Conservation (phyloP, 768 basidiomycete genomes). For the Heimioporus sp. region DNA sequence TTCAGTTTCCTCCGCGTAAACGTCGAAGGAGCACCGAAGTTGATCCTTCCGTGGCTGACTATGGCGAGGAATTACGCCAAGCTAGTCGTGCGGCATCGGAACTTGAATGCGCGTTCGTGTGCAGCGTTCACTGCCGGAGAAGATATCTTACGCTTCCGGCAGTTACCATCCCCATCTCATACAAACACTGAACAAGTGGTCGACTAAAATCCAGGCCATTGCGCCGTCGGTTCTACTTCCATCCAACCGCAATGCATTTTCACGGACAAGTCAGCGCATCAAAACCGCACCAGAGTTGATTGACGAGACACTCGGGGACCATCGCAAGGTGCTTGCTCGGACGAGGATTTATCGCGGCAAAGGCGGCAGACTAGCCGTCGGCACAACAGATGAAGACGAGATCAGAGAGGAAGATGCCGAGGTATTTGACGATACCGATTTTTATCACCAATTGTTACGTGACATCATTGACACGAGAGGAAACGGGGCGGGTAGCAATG, state of each 20-base stretch:
- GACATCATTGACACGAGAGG: conserved; percentile 80
- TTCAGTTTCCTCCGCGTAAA: conserved; percentile 54
- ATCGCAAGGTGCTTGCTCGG: conserved; percentile 55
- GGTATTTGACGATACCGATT: conserved; percentile 86
- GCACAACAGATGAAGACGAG: conserved; percentile 31
- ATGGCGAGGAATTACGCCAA: conserved; percentile 35
- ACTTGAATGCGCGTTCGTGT: conserved; percentile 54
- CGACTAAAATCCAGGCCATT: conserved; percentile 91
- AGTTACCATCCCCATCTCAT: conserved; percentile 70
- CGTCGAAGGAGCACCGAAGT: conserved; percentile 42
- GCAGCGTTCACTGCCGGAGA: not conserved
- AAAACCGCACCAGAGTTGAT: conserved; percentile 75
- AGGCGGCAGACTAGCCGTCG: conserved; percentile 39
- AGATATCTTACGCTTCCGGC: conserved; percentile 3
- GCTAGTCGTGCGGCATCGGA: conserved; percentile 40
- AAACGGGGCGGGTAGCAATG: conserved; percentile 42
- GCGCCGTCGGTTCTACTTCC: conserved; percentile 74
- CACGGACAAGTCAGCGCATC: conserved; percentile 45
- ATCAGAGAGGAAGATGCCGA: conserved; percentile 41
- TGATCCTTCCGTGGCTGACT: conserved; percentile 5
- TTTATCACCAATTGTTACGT: conserved; percentile 88
- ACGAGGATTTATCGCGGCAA: conserved; percentile 59
- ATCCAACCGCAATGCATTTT: conserved; percentile 69
- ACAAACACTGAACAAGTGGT: conserved; percentile 91
- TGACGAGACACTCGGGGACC: conserved; percentile 66